A percentile compares a stretch with the other conserved stretches of the same genome.
These are phyloP conservation scores for Hypomyces rosellus DNA, from an alignment of 2,329 filamentous ascomycete genomes.

Conservation along the genomic window DNA sequence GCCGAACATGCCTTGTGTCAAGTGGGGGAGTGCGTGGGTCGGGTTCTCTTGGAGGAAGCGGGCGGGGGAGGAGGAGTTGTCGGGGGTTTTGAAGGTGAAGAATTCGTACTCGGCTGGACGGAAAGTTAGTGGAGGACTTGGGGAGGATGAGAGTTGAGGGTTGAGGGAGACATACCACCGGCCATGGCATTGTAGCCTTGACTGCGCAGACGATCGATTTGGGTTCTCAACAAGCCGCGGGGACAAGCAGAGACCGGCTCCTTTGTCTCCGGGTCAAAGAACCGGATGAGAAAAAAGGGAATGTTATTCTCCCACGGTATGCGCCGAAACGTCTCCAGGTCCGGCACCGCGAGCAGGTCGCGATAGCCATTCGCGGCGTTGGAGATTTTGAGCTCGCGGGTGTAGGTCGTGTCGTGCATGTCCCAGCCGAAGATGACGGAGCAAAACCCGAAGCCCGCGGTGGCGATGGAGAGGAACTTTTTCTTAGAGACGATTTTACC, in stretches of 20 bases:
- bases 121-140: background rate
- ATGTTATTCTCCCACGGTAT: constrained; percentile 89
- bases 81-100: constrained; percentile 76
- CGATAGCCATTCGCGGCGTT: constrained; percentile 88
- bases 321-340: constrained; percentile 69
- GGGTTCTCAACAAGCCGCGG: constrained; percentile 63
- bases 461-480: constrained; percentile 81
- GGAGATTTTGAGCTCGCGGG: constrained; percentile 76
- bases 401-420: constrained; percentile 91
- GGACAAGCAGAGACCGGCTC: constrained; percentile 71
- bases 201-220: constrained; percentile 59
- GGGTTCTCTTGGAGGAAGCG: constrained; percentile 68
- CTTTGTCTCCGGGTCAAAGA: constrained; percentile 72
- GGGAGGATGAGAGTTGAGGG: background rate
- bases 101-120: constrained; percentile 83
- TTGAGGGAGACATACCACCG: constrained; percentile 56
- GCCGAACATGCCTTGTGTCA: constrained; percentile 94
- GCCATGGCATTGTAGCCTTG: constrained; percentile 80
- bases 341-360: constrained; percentile 76
- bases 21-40: constrained; percentile 62
- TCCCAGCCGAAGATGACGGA: constrained; percentile 95
- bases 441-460: constrained; percentile 84
- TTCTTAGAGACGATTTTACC: constrained; percentile 89
- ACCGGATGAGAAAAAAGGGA: constrained; percentile 79
- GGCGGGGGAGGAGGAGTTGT: constrained; percentile 58